These are phyloP conservation scores for Neonectria neomacrospora DNA, from an alignment of 2,329 filamentous ascomycete genomes.

Conservation along the genomic window DNA sequence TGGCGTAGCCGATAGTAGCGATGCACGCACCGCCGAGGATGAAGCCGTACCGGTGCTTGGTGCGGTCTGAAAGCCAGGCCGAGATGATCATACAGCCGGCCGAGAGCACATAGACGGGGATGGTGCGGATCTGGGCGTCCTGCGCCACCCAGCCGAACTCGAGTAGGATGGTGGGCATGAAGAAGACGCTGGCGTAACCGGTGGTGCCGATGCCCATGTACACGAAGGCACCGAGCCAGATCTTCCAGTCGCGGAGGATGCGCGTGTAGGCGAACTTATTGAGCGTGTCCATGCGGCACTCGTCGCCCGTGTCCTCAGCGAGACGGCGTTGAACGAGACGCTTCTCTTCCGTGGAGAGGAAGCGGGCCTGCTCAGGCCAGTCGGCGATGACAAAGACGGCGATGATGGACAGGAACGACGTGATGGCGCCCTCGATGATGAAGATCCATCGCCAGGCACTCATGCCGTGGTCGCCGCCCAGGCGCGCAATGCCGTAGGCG, in stretches of 20 bases:
- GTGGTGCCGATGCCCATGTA: conserved; percentile 57
- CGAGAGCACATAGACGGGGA: conserved; percentile 53
- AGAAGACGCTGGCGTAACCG: conserved; percentile 55
- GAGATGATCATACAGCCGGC: conserved; percentile 44
- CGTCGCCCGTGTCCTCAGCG: conserved; percentile 54
- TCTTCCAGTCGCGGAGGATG: conserved; percentile 60
- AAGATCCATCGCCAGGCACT: conserved; percentile 60
- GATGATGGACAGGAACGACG: conserved; percentile 36
- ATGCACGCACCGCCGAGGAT: conserved; percentile 61
- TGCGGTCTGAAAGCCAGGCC: conserved; percentile 60
- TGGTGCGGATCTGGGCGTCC: conserved; percentile 50
- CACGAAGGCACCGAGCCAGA: conserved; percentile 52
- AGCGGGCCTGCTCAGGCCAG: conserved; percentile 50
- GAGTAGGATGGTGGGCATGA: conserved; percentile 53
- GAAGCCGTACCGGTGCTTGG: conserved; percentile 65
- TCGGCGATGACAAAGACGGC: conserved; percentile 40
- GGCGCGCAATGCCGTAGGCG: conserved; percentile 58
- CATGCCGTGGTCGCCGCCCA: conserved; percentile 56
- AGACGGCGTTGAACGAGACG: conserved; percentile 55
- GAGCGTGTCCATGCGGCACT: conserved; percentile 62
- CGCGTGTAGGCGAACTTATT: conserved; percentile 59
- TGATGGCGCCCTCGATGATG: conserved; percentile 46
- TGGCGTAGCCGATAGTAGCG: conserved; percentile 64
- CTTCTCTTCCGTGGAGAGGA: conserved; percentile 58
- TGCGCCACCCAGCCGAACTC: conserved; percentile 50